Evolutionary conservation across 495 filamentous ascomycete species (phyloP).

Genomic region (Collariella sp.): DNA sequence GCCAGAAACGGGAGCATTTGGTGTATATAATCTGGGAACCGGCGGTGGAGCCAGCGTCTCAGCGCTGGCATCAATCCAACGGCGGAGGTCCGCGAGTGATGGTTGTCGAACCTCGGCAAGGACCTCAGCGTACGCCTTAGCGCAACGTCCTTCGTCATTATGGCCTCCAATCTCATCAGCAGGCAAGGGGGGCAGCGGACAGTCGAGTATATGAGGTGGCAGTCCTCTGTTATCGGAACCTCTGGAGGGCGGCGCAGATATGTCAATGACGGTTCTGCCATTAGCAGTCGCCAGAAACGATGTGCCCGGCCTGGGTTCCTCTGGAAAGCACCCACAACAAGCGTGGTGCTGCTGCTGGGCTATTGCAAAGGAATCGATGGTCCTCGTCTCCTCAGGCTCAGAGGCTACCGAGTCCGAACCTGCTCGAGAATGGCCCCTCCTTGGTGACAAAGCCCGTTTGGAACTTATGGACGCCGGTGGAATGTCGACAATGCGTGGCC

Average conservation of each 20-base stretch:
- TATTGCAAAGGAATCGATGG: not conserved
- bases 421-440: not conserved
- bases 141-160: not conserved
- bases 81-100: constrained; percentile 7
- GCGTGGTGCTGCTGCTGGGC: not conserved
- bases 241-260: constrained; percentile 14
- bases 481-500: constrained; percentile 23
- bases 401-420: not conserved
- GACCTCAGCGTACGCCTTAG: not conserved
- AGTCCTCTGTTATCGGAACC: not conserved
- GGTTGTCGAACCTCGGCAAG: not conserved
- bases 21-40: not conserved
- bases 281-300: constrained; percentile 9
- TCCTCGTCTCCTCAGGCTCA: not conserved
- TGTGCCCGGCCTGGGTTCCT: not conserved
- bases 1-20: constrained; percentile 5
- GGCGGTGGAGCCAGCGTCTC: not conserved
- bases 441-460: constrained; percentile 14
- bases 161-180: not conserved
- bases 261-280: constrained; percentile 19
- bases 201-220: not conserved
- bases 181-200: not conserved
- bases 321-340: not conserved
- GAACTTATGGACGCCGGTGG: constrained; percentile 11
- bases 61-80: not conserved